These are phyloP conservation scores for Cordyceps tenuipes DNA, from an alignment of 2,329 filamentous ascomycete genomes.

Conservation along the genomic window DNA sequence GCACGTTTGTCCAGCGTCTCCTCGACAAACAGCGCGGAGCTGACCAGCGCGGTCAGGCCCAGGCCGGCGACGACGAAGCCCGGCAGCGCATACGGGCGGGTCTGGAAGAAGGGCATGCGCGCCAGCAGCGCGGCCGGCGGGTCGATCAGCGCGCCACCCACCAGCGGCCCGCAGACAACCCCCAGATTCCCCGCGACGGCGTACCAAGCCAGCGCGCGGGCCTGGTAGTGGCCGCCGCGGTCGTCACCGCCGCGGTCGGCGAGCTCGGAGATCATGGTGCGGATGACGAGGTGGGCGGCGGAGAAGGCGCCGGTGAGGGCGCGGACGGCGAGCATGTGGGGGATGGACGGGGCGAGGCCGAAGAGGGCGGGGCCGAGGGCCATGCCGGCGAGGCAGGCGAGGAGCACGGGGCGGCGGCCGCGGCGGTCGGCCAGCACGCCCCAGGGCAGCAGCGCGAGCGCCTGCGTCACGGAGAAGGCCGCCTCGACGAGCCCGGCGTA, in stretches of 20 bases:
- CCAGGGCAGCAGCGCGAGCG: slow-evolving; percentile 70
- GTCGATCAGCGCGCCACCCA: slow-evolving; percentile 63
- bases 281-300: slow-evolving; percentile 64
- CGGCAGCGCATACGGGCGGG: slow-evolving; percentile 46
- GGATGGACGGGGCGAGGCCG: slow-evolving; percentile 55
- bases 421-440: slow-evolving; percentile 52
- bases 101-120: slow-evolving; percentile 35
- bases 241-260: slow-evolving; percentile 43
- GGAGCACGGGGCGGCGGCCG: slow-evolving; percentile 65
- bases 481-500: slow-evolving; percentile 69
- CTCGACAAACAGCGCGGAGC: slow-evolving; percentile 48
- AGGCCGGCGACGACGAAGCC: slow-evolving; percentile 48
- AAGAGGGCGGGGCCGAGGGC: slow-evolving; percentile 55
- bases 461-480: slow-evolving; percentile 66
- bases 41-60: slow-evolving; percentile 42
- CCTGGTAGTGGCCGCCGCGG: slow-evolving; percentile 53
- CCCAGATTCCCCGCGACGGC: slow-evolving; percentile 67
- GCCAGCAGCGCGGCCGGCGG: slow-evolving; percentile 48
- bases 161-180: slow-evolving; percentile 60
- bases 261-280: slow-evolving; percentile 41
- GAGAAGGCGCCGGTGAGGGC: slow-evolving; percentile 66
- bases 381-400: slow-evolving; percentile 58
- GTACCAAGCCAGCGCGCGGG: slow-evolving; percentile 66
- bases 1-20: slow-evolving; percentile 38
- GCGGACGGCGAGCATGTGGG: slow-evolving; percentile 66